Evolutionary conservation across 306 rosid species (phyloP).

Genomic region (Gleditsia sinensis): DNA sequence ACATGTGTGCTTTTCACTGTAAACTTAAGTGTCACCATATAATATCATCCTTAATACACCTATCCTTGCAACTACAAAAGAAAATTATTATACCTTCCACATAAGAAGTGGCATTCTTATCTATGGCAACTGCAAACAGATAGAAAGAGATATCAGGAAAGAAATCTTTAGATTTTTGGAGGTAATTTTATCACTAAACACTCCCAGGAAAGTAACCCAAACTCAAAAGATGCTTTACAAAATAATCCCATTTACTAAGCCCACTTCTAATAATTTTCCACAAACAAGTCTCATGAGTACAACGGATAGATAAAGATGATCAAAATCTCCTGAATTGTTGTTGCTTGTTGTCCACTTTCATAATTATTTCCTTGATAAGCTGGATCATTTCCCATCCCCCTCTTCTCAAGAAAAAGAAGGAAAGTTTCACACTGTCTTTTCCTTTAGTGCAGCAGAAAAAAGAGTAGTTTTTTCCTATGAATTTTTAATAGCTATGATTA

Average conservation of each 20-base stretch:
- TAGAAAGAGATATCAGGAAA: slow-evolving; percentile 1
- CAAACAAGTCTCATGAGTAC: background rate
- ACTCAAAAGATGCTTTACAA: background rate
- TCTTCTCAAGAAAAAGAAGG: background rate
- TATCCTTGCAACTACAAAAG: background rate
- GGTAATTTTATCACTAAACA: background rate
- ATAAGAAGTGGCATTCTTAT: background rate
- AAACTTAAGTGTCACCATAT: background rate
- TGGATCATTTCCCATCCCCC: background rate
- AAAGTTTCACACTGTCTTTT: background rate
- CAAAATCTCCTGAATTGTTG: background rate
- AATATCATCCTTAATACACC: background rate
- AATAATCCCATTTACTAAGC: background rate
- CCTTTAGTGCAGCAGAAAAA: background rate
- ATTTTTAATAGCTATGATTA: background rate
- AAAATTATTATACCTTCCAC: background rate
- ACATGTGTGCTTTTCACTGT: background rate
- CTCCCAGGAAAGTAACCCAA: background rate
- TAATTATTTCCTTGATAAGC: background rate
- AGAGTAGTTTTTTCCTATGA: background rate
- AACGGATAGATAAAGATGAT: background rate
- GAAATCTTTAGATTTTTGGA: background rate
- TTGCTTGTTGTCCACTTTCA: background rate
- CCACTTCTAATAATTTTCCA: background rate
- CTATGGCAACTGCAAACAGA: background rate